Conservation (phyloP, 192 early-diverging fungal species). For the Oehlia diaphana region DNA sequence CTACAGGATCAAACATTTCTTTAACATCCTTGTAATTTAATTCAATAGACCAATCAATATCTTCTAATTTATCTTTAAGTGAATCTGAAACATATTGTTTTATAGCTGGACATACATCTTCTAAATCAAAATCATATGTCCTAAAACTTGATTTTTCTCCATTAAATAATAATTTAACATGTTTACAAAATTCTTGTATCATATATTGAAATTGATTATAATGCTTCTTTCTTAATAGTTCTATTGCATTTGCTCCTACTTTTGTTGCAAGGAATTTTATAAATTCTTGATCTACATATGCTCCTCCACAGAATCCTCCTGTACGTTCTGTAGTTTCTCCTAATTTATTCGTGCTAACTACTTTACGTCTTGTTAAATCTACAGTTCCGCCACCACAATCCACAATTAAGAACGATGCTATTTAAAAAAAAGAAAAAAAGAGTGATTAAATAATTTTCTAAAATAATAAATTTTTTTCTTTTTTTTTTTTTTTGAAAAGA, state of each 20-base stretch:
- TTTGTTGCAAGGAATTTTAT: conserved; percentile 11
- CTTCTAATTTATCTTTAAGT: background rate
- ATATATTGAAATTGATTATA: conserved; percentile 23
- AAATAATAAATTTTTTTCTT: background rate
- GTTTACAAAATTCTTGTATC: conserved; percentile 13
- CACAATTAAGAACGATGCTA: conserved; percentile 24
- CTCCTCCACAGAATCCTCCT: conserved; percentile 9
- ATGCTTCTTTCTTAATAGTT: conserved; percentile 5
- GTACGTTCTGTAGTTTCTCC: conserved; percentile 17
- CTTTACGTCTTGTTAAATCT: conserved; percentile 32
- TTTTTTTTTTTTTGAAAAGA: background rate
- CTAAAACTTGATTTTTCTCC: background rate
- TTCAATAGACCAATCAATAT: conserved; percentile 16
- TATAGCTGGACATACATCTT: background rate
- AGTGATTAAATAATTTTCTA: background rate
- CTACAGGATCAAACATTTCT: conserved; percentile 50
- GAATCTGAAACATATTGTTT: background rate
- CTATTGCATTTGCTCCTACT: background rate
- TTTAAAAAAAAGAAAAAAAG: background rate
- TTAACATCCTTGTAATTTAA: conserved; percentile 16
- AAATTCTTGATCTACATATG: conserved; percentile 25
- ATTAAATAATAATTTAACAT: conserved; percentile 12
- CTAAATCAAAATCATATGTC: conserved; percentile 11
- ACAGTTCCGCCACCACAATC: conserved; percentile 34
- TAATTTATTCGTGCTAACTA: conserved; percentile 5